Conservation (phyloP, 768 basidiomycete species). For the Suillus hirtellus region DNA sequence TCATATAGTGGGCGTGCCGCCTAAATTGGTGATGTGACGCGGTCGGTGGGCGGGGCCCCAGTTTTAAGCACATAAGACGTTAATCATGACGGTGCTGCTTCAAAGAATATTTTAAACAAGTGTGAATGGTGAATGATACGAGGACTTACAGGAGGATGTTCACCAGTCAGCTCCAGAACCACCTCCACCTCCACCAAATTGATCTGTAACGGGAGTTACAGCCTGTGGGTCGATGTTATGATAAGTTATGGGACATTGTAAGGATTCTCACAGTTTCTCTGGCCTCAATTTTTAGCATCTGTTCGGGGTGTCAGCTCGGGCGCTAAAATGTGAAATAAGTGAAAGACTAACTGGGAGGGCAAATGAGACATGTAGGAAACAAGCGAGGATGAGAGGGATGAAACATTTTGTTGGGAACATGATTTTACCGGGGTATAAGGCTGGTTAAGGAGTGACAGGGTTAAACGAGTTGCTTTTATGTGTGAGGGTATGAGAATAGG, state of each 20-base stretch:
- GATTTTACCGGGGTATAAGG: conserved; percentile 7
- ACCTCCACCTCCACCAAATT: conserved; percentile 19
- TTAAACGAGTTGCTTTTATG: conserved; percentile 19
- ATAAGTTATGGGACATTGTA: conserved; percentile 8
- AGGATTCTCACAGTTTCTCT: conserved; percentile 17
- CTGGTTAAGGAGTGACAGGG: conserved; percentile 6
- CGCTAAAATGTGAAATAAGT: neutral
- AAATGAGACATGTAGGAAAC: conserved; percentile 23
- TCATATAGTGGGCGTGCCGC: neutral
- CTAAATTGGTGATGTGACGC: neutral
- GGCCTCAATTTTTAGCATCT: conserved; percentile 17
- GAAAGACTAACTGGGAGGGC: conserved; percentile 23
- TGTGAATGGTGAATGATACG: neutral
- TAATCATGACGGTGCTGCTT: neutral
- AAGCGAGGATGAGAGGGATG: conserved; percentile 23
- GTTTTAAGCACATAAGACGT: conserved; percentile 2
- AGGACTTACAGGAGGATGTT: neutral
- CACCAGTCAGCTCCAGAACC: conserved; percentile 30
- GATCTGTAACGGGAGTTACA: conserved; percentile 17
- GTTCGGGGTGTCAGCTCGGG: conserved; percentile 7
- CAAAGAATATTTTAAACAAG: neutral
- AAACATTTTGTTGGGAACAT: conserved; percentile 25
- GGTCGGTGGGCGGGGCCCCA: neutral
- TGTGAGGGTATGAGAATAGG: conserved; percentile 25
- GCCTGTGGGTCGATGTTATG: conserved; percentile 10